Conservation (phyloP, 140 eudicot species). For the Cichorium intybus region DNA sequence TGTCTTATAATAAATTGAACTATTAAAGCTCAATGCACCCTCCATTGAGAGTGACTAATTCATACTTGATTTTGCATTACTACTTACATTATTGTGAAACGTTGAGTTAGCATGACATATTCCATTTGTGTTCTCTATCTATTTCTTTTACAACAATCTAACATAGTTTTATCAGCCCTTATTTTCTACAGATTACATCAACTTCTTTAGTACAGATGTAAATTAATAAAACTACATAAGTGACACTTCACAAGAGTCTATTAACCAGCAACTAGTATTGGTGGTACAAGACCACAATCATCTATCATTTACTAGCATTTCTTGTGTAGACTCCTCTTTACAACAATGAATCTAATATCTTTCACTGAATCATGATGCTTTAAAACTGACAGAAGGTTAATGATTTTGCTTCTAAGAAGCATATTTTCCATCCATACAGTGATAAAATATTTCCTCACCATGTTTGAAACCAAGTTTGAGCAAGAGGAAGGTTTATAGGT, state of each 20-base stretch:
- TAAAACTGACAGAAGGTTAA: not conserved
- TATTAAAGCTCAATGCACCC: not conserved
- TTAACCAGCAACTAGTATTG: not conserved
- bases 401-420: slow-evolving; percentile 1
- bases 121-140: too few species aligned
- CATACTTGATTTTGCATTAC: not conserved
- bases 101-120: too few species aligned
- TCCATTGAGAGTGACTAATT: slow-evolving; percentile 4
- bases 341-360: not conserved
- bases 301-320: not conserved
- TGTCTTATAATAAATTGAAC: not conserved
- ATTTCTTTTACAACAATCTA: not conserved
- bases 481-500: not conserved
- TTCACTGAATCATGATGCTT: not conserved
- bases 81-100: not conserved
- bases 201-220: not conserved
- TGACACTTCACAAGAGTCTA: not conserved
- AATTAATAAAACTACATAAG: not conserved
- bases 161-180: not conserved
- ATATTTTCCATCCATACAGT: not conserved
- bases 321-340: not conserved
- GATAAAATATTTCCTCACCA: not conserved
- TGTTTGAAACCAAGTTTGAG: not conserved
- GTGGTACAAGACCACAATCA: not conserved
- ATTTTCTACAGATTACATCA: not conserved